These are phyloP conservation scores for Zymoseptoria pseudotritici DNA, from an alignment of 2,329 filamentous ascomycete species.

Conservation along the genomic window DNA sequence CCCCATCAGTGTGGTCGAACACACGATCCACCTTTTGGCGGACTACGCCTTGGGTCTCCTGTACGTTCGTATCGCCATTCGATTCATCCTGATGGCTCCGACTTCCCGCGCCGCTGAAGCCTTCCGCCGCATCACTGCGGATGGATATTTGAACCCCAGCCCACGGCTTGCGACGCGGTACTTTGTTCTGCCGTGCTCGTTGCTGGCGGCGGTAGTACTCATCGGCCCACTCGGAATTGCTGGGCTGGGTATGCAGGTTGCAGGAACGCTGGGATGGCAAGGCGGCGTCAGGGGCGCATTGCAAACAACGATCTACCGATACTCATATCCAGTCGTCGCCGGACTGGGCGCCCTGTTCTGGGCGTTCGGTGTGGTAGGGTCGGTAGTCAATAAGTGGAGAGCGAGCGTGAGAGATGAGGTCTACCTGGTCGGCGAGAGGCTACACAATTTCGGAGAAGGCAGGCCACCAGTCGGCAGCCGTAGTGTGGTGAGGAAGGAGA, in stretches of 20 bases:
- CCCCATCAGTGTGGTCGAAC: conserved; percentile 35
- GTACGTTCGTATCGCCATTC: conserved; percentile 73
- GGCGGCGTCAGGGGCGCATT: background rate
- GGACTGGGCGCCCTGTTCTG: conserved; percentile 7
- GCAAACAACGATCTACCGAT: conserved; percentile 46
- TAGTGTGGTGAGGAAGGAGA: conserved; percentile 26
- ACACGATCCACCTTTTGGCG: conserved; percentile 81
- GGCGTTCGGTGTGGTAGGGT: conserved; percentile 31
- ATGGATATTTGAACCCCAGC: conserved; percentile 74
- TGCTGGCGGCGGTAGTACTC: conserved; percentile 57
- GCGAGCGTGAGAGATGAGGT: conserved; percentile 84
- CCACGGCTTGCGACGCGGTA: conserved; percentile 71
- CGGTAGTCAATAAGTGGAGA: conserved; percentile 67
- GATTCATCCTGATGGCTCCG: conserved; percentile 60
- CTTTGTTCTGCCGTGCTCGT: conserved; percentile 68
- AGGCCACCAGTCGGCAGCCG: conserved; percentile 28
- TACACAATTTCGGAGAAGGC: conserved; percentile 84
- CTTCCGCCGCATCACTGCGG: conserved; percentile 58
- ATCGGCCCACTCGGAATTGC: conserved; percentile 57
- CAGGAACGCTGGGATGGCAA: conserved; percentile 1
- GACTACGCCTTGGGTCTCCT: conserved; percentile 90
- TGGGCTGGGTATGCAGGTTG: conserved; percentile 39
- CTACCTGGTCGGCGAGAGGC: conserved; percentile 84
- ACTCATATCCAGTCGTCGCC: conserved; percentile 60
- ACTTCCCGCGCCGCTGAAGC: conserved; percentile 66